Percentiles rank a stretch among this genome's conserved stretches.
These are phyloP conservation scores for Waltergamsia citrina DNA, from an alignment of 2,329 filamentous ascomycete genomes.

Conservation along the genomic window DNA sequence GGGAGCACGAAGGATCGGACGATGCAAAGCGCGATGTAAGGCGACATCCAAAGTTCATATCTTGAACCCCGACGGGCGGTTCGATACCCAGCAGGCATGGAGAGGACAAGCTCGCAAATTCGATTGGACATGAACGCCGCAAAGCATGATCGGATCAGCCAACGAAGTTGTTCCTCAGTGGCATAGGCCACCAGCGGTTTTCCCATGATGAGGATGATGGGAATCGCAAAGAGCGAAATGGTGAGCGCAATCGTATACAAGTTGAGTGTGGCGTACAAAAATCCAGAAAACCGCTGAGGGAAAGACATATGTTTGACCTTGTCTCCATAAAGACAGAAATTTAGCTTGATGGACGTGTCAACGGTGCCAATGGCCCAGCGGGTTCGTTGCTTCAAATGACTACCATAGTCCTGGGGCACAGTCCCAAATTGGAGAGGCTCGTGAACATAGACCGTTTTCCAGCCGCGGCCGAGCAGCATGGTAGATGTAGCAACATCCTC, in stretches of 20 bases:
- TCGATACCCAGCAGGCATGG: constrained; percentile 48
- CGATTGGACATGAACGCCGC: constrained; percentile 39
- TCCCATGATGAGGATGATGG: constrained; percentile 47
- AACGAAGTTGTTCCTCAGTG: constrained; percentile 41
- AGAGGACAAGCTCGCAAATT: constrained; percentile 48
- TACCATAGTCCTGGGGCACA: constrained; percentile 45
- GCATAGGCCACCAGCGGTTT: constrained; percentile 48
- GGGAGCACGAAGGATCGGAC: constrained; percentile 49
- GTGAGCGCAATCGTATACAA: constrained; percentile 46
- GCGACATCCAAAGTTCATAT: constrained; percentile 53
- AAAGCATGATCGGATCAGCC: constrained; percentile 48
- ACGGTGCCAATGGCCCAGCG: constrained; percentile 48
- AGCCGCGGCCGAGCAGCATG: constrained; percentile 48
- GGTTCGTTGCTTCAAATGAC: constrained; percentile 47
- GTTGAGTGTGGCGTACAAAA: constrained; percentile 44
- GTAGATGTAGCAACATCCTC: constrained; percentile 53
- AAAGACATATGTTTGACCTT: constrained; percentile 41
- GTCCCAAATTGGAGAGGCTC: constrained; percentile 52
- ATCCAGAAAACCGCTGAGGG: constrained; percentile 49
- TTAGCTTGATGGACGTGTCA: constrained; percentile 50
- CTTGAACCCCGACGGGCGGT: constrained; percentile 46
- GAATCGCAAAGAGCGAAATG: constrained; percentile 47
- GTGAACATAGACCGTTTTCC: constrained; percentile 51
- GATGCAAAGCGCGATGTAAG: constrained; percentile 49
- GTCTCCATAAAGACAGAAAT: constrained; percentile 48